These are phyloP conservation scores for Sporothrix dimorphospora DNA, from an alignment of 2,329 filamentous ascomycete species.

Conservation along the genomic window DNA sequence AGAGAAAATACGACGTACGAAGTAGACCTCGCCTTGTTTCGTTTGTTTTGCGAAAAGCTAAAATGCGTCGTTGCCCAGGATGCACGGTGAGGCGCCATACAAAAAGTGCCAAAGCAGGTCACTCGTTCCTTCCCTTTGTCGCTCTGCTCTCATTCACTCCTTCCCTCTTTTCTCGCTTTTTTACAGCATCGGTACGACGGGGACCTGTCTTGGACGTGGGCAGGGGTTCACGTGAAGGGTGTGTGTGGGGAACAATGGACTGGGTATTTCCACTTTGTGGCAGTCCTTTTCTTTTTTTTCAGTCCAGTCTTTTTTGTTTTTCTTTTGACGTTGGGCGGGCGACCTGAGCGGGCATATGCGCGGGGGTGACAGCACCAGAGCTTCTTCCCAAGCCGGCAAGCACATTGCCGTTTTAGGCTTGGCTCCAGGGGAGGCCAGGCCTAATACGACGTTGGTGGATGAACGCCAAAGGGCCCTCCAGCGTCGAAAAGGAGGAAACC, in stretches of 20 bases:
- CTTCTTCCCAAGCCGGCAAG: conserved; percentile 25
- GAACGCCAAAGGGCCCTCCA: neutral
- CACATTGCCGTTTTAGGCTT: conserved; percentile 24
- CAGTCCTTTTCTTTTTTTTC: neutral
- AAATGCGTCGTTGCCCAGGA: conserved; percentile 1
- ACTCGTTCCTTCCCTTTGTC: neutral
- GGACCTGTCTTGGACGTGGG: conserved; percentile 6
- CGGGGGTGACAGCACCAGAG: conserved; percentile 15
- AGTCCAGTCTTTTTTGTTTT: conserved; percentile 25
- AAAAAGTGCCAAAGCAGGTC: neutral
- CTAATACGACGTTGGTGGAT: conserved; percentile 2
- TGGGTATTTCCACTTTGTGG: conserved; percentile 17
- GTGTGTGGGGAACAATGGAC: conserved; percentile 17
- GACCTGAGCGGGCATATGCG: conserved; percentile 25
- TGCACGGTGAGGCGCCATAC: conserved; percentile 12
- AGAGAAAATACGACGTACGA: neutral
- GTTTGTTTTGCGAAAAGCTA: conserved; percentile 14
- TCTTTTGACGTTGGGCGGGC: conserved; percentile 31
- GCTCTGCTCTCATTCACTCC: neutral
- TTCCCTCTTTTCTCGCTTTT: neutral
- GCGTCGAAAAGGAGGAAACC: neutral
- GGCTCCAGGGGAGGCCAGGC: conserved; percentile 28
- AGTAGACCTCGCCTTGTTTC: neutral
- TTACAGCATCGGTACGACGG: neutral
- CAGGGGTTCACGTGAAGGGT: conserved; percentile 20